Percentiles rank a stretch among this genome's conserved stretches.
These are phyloP conservation scores for Talinum fruticosum DNA, from an alignment of 148 eudicot species.

Conservation along the genomic window DNA sequence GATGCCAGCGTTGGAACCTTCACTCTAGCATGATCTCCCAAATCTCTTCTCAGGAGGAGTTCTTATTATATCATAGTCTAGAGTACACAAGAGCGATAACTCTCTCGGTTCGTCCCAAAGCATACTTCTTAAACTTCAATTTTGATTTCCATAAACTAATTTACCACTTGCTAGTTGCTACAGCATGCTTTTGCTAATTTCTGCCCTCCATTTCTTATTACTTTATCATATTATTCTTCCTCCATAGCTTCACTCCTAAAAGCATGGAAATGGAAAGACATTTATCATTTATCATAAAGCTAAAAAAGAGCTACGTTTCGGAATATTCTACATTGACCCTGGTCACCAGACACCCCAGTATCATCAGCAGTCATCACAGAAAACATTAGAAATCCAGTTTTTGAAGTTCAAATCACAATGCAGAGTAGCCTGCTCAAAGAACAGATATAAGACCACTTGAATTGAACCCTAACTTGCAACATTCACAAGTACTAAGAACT, in stretches of 20 bases:
- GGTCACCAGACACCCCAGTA: too few species aligned
- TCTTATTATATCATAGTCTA: background rate
- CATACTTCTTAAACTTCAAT: background rate
- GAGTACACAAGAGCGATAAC: background rate
- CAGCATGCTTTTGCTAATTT: background rate
- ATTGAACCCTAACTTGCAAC: background rate
- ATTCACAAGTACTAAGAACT: background rate
- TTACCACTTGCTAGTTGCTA: background rate
- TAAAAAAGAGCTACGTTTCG: background rate
- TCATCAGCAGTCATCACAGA: background rate
- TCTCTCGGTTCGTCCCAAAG: background rate
- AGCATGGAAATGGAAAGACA: background rate
- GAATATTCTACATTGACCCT: too few species aligned
- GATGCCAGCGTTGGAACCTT: background rate
- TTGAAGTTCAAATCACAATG: background rate
- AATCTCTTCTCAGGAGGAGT: background rate
- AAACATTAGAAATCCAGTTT: background rate
- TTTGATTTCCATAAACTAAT: background rate
- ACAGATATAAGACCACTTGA: background rate
- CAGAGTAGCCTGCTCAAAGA: background rate
- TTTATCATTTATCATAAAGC: background rate
- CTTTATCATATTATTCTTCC: background rate
- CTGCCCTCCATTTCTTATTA: background rate
- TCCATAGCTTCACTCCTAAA: background rate
- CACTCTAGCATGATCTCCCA: background rate